Evolutionary conservation across 2,329 filamentous ascomycete genomes (phyloP), one percentile per base, ranked within the genome.

Genomic region (Didymella pomorum): DNA sequence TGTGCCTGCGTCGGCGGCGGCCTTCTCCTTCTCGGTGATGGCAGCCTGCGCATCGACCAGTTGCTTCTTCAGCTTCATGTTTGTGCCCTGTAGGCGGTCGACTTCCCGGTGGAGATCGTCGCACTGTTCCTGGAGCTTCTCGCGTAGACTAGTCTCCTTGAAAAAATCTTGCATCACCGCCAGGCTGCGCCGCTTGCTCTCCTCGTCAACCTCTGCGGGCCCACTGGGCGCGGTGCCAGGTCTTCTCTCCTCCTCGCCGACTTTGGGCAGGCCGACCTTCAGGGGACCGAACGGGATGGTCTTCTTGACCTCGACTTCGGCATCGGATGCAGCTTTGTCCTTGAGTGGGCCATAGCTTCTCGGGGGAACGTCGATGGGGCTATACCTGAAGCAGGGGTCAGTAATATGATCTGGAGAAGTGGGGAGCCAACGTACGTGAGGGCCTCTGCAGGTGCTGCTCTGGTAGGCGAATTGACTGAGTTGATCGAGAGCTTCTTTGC

Each of bases 151-250:
- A 2, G 74, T 77, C 63, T 77, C 74, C 60, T 74, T 75, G 68
- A 77, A 73, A 61, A 77, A 77, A 60, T 77, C 73, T 25, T 76
- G 73, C 74, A 77, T 76, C 42, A 76, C 71, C 59, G 74, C 68
- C 7, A 69, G 68, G 60, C 71, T 75, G 47, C 68, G 69, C 20
- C 72, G 56, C 58, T 71, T 72, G 44, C 64, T 71, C 47, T 77
- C 74, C 14, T 69, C 50, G 23, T 76, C 71, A 51, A 66, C 59
- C 45, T 75, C 73, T 14, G 64, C 69, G 20, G 71, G 58, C 33
- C 70, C 71, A 42, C 63, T 71, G 31, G 74, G 74, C 9, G 73
- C 72, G 12, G 73, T 76, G 49, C 72, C 73, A 31, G 73, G 73
- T 16, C 73, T 68, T 46, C 52, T 60, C 28, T 60, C 42, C 42